Evolutionary conservation across 352 stramenopile genomes (phyloP), one percentile per base, ranked within the genome.

Genomic region (Phytophthora colocasiae): DNA sequence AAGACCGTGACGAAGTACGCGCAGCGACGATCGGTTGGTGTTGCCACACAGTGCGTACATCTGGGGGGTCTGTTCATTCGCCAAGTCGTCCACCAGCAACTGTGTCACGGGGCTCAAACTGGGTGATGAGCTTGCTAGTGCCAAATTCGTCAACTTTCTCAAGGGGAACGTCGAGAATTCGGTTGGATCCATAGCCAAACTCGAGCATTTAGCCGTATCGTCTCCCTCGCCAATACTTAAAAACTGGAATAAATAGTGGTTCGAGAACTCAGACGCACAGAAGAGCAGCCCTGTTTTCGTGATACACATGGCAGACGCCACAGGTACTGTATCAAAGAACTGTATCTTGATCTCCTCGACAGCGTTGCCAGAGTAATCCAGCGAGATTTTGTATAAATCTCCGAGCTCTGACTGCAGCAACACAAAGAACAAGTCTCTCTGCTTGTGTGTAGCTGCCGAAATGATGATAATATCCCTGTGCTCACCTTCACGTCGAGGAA

Each of bases 161-260:
- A 96, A 55, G 19, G 66, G 61, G 32, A 98, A 98, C 19, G 76
- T 91, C 24, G 82, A 73, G 26, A 73, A 65, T 15, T 85, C 67
- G 3, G 74, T 73, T n/a, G 82, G 64, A 38, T 95, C 86, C 82
- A 91, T 91, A n/a, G 73, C 71, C 31, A 85, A 64, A 56, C 81
- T 95, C 19, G 85, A 92, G 39, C 79, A 81, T 6, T 85, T 79
- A 14, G 89, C 91, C 11, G 87, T 92, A 49, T 87, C 74, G 53
- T 97, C 92, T 34, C 96, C 96, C 58, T 98, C 88, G 52, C 97
- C 96, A 66, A 99, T 98, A 47, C 92, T 93, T 73, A 99, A 82
- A 75, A 99, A 99, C 77, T 99, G 96, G 74, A 98, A 99, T 62
- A 99, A 85, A 70, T 91, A 96, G 81, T 99, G 98, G 79, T 99